phyloP scores from a whole-genome alignment of 176 grass and related monocot species.

The Avena insularis region DNA sequence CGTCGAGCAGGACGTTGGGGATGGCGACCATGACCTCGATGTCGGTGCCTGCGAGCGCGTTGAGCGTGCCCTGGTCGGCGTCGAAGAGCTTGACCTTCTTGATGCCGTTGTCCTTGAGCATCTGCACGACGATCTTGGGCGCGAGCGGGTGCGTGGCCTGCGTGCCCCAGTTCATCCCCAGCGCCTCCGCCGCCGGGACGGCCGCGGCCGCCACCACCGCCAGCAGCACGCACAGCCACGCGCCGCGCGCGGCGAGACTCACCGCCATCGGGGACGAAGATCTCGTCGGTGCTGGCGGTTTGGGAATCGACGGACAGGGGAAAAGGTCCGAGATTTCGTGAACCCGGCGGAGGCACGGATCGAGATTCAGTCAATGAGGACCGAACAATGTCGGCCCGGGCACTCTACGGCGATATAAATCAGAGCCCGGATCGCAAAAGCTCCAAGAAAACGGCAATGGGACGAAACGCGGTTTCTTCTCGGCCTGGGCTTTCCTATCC shows the following conservation, averaged over 20 bases:
- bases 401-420: neutral
- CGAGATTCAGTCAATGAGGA: neutral
- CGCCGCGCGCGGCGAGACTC: neutral
- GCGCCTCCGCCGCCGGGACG: slow-evolving; percentile 41
- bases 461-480: slow-evolving; percentile 45
- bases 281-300: neutral
- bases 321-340: neutral
- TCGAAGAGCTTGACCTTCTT: slow-evolving; percentile 96
- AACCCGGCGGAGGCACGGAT: neutral
- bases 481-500: neutral
- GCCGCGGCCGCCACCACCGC: neutral
- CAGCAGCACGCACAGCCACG: slow-evolving; percentile 33
- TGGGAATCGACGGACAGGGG: neutral
- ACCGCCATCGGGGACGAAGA: neutral
- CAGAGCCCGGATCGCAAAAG: neutral
- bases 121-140: slow-evolving; percentile 68
- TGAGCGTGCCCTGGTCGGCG: slow-evolving; percentile 64
- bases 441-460: slow-evolving; percentile 16
- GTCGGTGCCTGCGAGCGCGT: slow-evolving; percentile 65
- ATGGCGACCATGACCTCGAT: slow-evolving; percentile 93
- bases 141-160: slow-evolving; percentile 70
- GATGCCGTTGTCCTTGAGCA: slow-evolving; percentile 77
- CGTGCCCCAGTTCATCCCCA: slow-evolving; percentile 93
- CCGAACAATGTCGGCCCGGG: neutral
- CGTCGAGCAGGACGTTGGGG: slow-evolving; percentile 74